These are phyloP conservation scores for Mortierella sp. DNA, from an alignment of 371 early-diverging fungal genomes.

Conservation along the genomic window DNA sequence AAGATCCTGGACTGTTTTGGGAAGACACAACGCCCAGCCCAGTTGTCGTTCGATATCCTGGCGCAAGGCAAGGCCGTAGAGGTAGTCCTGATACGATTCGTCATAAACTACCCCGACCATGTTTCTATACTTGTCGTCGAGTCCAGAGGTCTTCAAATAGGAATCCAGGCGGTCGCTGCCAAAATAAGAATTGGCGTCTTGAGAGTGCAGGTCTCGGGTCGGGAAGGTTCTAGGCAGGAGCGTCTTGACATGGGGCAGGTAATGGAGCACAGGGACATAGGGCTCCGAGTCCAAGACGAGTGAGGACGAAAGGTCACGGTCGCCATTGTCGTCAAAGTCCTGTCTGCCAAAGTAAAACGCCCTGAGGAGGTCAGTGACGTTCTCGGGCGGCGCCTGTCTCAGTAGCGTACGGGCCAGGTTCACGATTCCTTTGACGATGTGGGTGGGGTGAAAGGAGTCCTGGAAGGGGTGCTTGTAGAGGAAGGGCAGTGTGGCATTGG, in stretches of 20 bases:
- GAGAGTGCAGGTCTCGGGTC: not conserved
- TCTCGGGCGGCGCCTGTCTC: not conserved
- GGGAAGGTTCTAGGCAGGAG: not conserved
- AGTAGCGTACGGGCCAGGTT: not conserved
- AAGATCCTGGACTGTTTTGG: not conserved
- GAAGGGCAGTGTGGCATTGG: not conserved
- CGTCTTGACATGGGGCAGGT: not conserved
- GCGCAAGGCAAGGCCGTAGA: not conserved
- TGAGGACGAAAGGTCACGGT: not conserved
- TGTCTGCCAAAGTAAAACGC: not conserved
- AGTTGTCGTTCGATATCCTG: not conserved
- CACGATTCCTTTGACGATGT: not conserved
- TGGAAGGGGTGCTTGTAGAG: not conserved
- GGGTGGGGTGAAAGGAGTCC: not conserved
- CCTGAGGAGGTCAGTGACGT: not conserved
- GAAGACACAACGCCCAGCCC: not conserved
- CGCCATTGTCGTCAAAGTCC: not conserved
- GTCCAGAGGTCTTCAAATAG: not conserved
- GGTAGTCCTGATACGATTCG: not conserved
- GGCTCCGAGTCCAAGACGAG: not conserved
- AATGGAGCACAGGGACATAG: not conserved
- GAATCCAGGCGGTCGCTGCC: not conserved
- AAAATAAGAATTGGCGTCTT: not conserved
- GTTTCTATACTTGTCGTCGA: not conserved
- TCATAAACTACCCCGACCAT: not conserved